A percentile compares a stretch with the other conserved stretches of the same genome.
phyloP scores from a whole-genome alignment of 2,329 filamentous ascomycete species.

The Paecilomyces variotii region DNA sequence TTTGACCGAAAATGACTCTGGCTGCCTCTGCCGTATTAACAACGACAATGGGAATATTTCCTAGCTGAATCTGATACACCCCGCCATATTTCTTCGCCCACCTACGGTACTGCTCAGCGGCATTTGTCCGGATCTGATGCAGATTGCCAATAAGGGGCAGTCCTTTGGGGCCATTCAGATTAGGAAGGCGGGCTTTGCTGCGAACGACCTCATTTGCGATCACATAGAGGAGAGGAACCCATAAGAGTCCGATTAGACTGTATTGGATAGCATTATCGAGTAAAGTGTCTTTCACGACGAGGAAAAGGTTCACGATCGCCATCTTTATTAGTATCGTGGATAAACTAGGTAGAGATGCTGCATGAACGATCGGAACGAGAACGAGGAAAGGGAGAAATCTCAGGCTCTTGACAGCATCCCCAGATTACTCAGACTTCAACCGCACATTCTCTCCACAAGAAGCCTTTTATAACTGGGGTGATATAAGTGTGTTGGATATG shows the following conservation, averaged over 20 bases:
- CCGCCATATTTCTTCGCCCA: slow-evolving; percentile 45
- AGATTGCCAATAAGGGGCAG: slow-evolving; percentile 50
- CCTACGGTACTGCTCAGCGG: slow-evolving; percentile 48
- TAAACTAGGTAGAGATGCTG: background rate
- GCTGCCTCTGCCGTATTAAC: slow-evolving; percentile 49
- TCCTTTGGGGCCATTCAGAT: slow-evolving; percentile 43
- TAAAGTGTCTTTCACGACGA: background rate
- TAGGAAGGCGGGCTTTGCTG: slow-evolving; percentile 35
- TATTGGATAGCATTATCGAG: background rate
- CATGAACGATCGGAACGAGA: background rate
- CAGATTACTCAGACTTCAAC: background rate
- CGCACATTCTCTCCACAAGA: background rate
- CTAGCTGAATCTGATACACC: slow-evolving; percentile 52
- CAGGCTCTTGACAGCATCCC: background rate
- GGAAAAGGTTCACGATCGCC: background rate
- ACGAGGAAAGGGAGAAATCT: background rate
- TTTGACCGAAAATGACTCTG: slow-evolving; percentile 44
- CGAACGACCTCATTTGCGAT: slow-evolving; percentile 45
- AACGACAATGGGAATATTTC: slow-evolving; percentile 50
- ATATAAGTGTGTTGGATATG: background rate
- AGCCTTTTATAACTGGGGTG: background rate
- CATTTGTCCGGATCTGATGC: slow-evolving; percentile 47
- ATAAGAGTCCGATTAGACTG: slow-evolving; percentile 2
- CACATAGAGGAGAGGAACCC: slow-evolving; percentile 38
- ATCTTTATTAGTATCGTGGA: background rate